phyloP scores from a whole-genome alignment of 305 asterid genomes.

The Fraxinus nigra region DNA sequence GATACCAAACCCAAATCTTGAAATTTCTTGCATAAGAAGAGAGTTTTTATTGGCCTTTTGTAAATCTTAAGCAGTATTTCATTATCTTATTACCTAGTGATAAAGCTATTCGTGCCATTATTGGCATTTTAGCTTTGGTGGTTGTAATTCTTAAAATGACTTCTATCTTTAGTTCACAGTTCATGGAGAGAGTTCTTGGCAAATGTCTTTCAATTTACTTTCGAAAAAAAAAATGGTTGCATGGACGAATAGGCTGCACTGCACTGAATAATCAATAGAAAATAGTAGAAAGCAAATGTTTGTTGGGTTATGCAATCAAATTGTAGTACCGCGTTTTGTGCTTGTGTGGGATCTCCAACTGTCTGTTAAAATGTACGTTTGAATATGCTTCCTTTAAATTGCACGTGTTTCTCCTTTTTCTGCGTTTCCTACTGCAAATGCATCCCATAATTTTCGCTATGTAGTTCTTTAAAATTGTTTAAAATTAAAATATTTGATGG shows the following conservation, averaged over 20 bases:
- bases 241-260: background rate
- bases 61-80: background rate
- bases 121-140: background rate
- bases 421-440: background rate
- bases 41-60: background rate
- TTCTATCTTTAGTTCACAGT: background rate
- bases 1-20: background rate
- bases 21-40: background rate
- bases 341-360: constrained; percentile 20
- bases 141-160: background rate
- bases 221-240: background rate
- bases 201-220: background rate
- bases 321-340: background rate
- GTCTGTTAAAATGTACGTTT: constrained; percentile 37
- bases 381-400: background rate
- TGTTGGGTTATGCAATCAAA: background rate
- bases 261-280: background rate
- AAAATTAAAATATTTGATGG: background rate
- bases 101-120: background rate
- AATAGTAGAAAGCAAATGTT: background rate
- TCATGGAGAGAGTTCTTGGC: background rate
- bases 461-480: background rate
- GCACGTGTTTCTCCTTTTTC: background rate
- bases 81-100: background rate
- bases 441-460: background rate